Base-by-base conservation (phyloP, 192 early-diverging fungal species). In the Backusella australiensis region DNA sequence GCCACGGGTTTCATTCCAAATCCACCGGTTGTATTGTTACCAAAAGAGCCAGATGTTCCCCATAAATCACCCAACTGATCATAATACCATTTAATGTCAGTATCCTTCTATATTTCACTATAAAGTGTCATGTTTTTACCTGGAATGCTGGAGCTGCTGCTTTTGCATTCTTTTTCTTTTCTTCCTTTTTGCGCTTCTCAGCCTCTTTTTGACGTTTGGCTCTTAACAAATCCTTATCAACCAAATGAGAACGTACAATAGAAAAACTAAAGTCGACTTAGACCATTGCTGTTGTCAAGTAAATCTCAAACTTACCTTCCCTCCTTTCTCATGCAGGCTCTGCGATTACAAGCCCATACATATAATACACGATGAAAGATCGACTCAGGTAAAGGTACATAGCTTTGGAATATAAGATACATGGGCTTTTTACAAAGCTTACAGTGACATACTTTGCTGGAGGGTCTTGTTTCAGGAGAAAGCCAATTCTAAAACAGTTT, bases 281-380 rank as follows among this genome's bases (percentile, higher is more conserved):
- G 21, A 19, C 46, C 2, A 35, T 49, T 6, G 38, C 11, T 44
- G 15, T 21, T 42, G 39, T 39, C 21, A 21, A 39, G 35, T 4
- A 21, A 39, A 35, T n/a, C 9, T n/a, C 34, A 39, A 12, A 69
- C 26, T 65, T 85, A 90, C 90, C 90, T 91, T 42, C 89, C 89
- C 8, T 89, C 86, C 76, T 87, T 89, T 17, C 88, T 88, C 80
- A 92, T 90, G 80, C 95, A 96, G n/a, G 78, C 73, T 26, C 90
- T 85, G 34, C 85, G 86, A 70, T 93, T 94, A 82, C 95, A 96
- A 21, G 85, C 92, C 89, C 92, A 93, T 2, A 96, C 82, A 81
- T 96, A 96, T 17, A 94, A 81, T 0, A 91, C 88, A 29, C 95
- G 85, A 71, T 94, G 92, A 77, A 88, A 93, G 32, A 87, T 72